Evolutionary conservation across 139 green algal genomes (phyloP).

Genomic region (Monoraphidium neglectum): DNA sequence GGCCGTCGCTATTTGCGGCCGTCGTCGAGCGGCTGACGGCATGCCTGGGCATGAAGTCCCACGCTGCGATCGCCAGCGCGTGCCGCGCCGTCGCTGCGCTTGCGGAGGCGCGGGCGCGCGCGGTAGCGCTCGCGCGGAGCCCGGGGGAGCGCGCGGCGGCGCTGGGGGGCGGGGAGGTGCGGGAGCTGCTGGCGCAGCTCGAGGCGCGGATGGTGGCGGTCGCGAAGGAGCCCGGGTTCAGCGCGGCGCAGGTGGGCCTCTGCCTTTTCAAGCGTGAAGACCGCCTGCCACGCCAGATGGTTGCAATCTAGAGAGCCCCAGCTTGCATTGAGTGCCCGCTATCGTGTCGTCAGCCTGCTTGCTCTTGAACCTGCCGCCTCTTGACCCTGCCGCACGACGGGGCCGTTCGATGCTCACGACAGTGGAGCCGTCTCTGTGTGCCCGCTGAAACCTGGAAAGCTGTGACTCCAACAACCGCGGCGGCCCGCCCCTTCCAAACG

Average conservation of each 20-base stretch:
- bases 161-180: conserved; percentile 10
- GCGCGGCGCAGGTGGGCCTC: not conserved
- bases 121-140: conserved; percentile 11
- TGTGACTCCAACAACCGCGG: too few species aligned
- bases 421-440: too few species aligned
- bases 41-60: conserved; percentile 19
- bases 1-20: conserved; percentile 30
- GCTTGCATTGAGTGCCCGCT: too few species aligned
- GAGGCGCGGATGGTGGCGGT: conserved; percentile 26
- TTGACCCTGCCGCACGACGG: too few species aligned
- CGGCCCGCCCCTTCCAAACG: too few species aligned
- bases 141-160: conserved; percentile 9
- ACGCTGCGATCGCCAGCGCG: conserved; percentile 19
- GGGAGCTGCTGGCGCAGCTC: conserved; percentile 14
- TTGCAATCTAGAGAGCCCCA: too few species aligned
- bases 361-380: too few species aligned
- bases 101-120: conserved; percentile 24
- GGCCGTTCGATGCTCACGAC: too few species aligned
- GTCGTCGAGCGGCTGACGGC: conserved; percentile 39
- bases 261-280: too few species aligned
- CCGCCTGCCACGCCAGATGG: too few species aligned
- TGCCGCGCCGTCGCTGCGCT: conserved; percentile 21
- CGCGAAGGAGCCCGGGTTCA: conserved; percentile 12
- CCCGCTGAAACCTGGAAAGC: too few species aligned
- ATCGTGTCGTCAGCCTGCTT: too few species aligned